These are phyloP conservation scores for Thalassiosira exigua DNA, from an alignment of 352 stramenopile species.

Conservation along the genomic window DNA sequence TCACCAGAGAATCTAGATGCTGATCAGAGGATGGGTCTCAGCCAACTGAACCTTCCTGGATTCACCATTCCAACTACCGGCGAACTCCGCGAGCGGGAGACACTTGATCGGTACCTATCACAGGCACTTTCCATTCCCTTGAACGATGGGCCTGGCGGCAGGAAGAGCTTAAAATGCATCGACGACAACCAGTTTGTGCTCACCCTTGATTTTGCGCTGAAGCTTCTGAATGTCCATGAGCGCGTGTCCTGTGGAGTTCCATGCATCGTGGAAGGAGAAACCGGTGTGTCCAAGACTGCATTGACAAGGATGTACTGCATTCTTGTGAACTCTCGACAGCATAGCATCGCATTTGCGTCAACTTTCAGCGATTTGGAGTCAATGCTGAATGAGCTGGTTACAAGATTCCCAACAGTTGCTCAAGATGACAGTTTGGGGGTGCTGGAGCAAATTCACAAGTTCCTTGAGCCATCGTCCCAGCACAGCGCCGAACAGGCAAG, in stretches of 20 bases:
- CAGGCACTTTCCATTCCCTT: slow-evolving; percentile 59
- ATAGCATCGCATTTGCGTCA: slow-evolving; percentile 30
- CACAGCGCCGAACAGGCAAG: slow-evolving; percentile 24
- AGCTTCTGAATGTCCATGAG: slow-evolving; percentile 68
- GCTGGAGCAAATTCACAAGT: slow-evolving; percentile 3
- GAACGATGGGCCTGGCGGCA: slow-evolving; percentile 18
- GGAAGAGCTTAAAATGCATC: slow-evolving; percentile 48
- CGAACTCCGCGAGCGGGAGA: slow-evolving; percentile 48
- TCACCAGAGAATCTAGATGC: slow-evolving; percentile 42
- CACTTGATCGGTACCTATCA: slow-evolving; percentile 63
- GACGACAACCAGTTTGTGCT: slow-evolving; percentile 69
- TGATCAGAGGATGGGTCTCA: slow-evolving; percentile 27
- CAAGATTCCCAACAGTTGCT: slow-evolving; percentile 13
- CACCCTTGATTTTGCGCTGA: slow-evolving; percentile 68
- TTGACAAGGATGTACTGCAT: slow-evolving; percentile 67
- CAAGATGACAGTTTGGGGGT: background rate
- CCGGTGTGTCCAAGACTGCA: slow-evolving; percentile 69
- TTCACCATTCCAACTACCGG: slow-evolving; percentile 53
- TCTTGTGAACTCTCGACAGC: slow-evolving; percentile 57
- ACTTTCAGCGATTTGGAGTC: slow-evolving; percentile 24
- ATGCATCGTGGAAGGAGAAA: slow-evolving; percentile 71
- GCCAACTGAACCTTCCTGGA: slow-evolving; percentile 48
- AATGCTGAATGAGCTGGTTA: slow-evolving; percentile 22
- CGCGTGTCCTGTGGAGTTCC: slow-evolving; percentile 60
- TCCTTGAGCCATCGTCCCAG: slow-evolving; percentile 12